Evolutionary conservation across 139 green algal species (phyloP), one percentile per base, ranked within the genome.

Genomic region (Chlorella vulgaris): DNA sequence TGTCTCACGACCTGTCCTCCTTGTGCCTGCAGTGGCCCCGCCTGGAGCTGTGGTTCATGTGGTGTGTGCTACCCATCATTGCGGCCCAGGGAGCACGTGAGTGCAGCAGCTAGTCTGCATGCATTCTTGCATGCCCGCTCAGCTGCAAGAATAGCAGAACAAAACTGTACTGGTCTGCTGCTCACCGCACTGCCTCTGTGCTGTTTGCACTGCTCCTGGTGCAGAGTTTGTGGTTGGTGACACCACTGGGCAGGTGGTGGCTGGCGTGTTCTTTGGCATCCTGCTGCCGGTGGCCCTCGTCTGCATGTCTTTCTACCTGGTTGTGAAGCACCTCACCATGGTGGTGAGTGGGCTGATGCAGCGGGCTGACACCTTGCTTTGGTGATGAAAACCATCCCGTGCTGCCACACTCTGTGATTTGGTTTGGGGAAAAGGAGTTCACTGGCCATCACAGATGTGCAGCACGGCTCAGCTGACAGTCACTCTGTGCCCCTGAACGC

Each of bases 41-140:
- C 24, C 71, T 50, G 8, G 71, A 78, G 71, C 71, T 78, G 4
- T 78, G 71, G 71, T 33, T 68, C 50, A 43, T 78, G 51, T 78
- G 71, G 51, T 78, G 71, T 42, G 19, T 78, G 3, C 71, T 78
- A 50, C 71, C 71, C 71, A 78, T 78, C 50, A 7, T 78, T 31
- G 71, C 71, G 3, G 71, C 71, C 18, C 55, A 65, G 55, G 55
- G 55, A 28, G 55, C 55, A 65, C 18, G 55, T 65, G 55, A n/a
- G 55, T 28, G n/a, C 8, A 29, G 18, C 55, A 31, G 18, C 55
- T 65, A 21, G 18, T 65, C 55, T 31, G 55, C 55, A 65, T n/a
- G 15, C 47, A 24, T 55, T 10, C 47, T 55, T 55, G 13, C 10
- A 15, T 15, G 47, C 55, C 21, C 18, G 18, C 5, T n/a, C 55